These are phyloP conservation scores for Eucalyptus cloeziana DNA, from an alignment of 345 rosid genomes.

Conservation along the genomic window DNA sequence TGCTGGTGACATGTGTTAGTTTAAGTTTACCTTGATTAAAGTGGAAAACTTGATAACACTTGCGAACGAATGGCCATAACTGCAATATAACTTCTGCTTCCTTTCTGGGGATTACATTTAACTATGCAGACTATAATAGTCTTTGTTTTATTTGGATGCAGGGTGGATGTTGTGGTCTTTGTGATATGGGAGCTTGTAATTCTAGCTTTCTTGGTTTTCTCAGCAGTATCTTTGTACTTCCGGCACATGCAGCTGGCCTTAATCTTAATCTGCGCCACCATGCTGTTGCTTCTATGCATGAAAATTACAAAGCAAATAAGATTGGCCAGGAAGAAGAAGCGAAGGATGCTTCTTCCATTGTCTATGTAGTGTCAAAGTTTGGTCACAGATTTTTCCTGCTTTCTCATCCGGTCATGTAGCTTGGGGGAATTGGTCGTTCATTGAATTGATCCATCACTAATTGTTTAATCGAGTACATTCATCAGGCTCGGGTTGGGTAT, in stretches of 20 bases:
- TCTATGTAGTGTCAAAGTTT: constrained; percentile 43
- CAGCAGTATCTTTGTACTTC: constrained; percentile 88
- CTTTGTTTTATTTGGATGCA: constrained; percentile 18
- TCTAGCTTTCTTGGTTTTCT: constrained; percentile 82
- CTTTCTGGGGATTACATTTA: neutral
- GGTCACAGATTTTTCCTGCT: neutral
- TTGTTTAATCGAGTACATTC: neutral
- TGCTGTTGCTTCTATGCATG: constrained; percentile 78
- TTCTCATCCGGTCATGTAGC: neutral
- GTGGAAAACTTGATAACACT: neutral
- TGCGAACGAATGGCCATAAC: neutral
- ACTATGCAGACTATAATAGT: neutral
- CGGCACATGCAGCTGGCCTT: constrained; percentile 60
- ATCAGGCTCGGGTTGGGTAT: neutral
- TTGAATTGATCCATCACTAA: neutral
- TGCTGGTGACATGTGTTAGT: neutral
- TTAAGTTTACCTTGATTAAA: neutral
- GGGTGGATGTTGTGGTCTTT: constrained; percentile 85
- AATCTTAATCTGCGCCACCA: constrained; percentile 51
- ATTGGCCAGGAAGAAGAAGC: constrained; percentile 73
- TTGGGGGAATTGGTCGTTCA: neutral
- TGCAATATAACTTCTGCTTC: neutral
- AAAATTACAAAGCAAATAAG: constrained; percentile 78
- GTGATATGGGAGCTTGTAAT: constrained; percentile 90
- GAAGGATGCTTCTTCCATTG: constrained; percentile 96